Percentiles rank a stretch among this genome's conserved stretches.
phyloP scores from a whole-genome alignment of 441 rosid species.

The Populus trichocarpa region DNA sequence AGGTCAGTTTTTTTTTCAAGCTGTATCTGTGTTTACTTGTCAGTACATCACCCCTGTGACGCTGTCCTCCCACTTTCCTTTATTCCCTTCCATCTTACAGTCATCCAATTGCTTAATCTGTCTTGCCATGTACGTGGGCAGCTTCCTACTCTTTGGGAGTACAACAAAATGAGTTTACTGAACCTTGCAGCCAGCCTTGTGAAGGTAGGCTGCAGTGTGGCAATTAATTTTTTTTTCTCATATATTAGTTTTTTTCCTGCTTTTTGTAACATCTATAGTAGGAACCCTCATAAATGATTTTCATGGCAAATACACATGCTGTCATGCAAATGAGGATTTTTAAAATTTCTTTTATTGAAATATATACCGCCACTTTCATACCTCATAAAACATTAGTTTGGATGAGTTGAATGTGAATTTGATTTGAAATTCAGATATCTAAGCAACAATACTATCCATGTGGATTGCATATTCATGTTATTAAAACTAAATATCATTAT shows the following conservation, averaged over 20 bases:
- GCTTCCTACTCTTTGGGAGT: conserved; percentile 87
- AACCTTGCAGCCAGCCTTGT: conserved; percentile 81
- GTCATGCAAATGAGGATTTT: not conserved
- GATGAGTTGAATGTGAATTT: not conserved
- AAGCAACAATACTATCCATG: not conserved
- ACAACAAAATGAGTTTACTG: conserved; percentile 88
- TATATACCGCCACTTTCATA: not conserved
- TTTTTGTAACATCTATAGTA: not conserved
- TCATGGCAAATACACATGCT: not conserved
- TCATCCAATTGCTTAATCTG: conserved; percentile 18
- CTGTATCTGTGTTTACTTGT: not conserved
- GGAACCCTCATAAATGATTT: not conserved
- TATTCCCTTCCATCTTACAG: not conserved
- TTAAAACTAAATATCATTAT: not conserved
- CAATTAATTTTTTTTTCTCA: not conserved
- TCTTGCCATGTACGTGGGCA: conserved; percentile 28
- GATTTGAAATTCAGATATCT: not conserved
- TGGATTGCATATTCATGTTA: not conserved
- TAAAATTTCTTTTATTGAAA: no score
- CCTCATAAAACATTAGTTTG: not conserved
- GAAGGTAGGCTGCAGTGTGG: conserved; percentile 44
- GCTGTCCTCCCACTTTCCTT: not conserved
- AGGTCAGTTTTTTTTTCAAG: conserved; percentile 49
- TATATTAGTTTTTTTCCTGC: not conserved
- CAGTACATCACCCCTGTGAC: not conserved